These are phyloP conservation scores for Trichoderma sp. DNA, from an alignment of 2,329 filamentous ascomycete species.

Conservation along the genomic window DNA sequence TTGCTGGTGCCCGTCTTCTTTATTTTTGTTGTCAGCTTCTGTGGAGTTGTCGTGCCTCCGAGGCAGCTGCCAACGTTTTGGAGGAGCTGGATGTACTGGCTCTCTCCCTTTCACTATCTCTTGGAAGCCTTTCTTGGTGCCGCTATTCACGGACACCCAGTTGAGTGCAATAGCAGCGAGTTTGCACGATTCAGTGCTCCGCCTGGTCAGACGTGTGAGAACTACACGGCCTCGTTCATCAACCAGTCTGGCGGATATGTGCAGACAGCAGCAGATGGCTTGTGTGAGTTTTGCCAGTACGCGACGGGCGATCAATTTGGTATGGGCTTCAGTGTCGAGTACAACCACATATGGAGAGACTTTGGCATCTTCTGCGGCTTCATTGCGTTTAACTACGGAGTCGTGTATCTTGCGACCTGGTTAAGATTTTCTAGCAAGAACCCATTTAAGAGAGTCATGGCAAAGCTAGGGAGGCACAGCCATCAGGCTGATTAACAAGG, in stretches of 20 bases:
- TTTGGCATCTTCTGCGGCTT: slow-evolving; percentile 64
- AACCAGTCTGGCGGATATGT: slow-evolving; percentile 59
- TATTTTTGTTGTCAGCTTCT: slow-evolving; percentile 67
- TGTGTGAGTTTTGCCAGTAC: slow-evolving; percentile 65
- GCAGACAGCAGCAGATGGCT: slow-evolving; percentile 48
- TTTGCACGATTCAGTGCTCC: slow-evolving; percentile 60
- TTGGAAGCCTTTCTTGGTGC: slow-evolving; percentile 59
- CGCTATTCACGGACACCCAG: slow-evolving; percentile 51
- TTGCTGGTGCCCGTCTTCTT: slow-evolving; percentile 67
- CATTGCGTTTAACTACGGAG: slow-evolving; percentile 58
- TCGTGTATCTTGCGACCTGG: slow-evolving; percentile 41
- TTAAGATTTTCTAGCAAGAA: slow-evolving; percentile 40
- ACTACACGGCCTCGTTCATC: slow-evolving; percentile 56
- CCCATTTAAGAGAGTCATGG: slow-evolving; percentile 28
- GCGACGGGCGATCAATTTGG: slow-evolving; percentile 59
- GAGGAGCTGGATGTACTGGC: slow-evolving; percentile 62
- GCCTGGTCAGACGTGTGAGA: slow-evolving; percentile 54
- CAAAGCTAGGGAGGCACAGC: neutral
- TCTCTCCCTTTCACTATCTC: slow-evolving; percentile 66
- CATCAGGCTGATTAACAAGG: neutral
- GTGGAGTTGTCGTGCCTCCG: slow-evolving; percentile 65
- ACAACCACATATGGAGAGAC: slow-evolving; percentile 60
- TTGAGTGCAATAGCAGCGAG: slow-evolving; percentile 55
- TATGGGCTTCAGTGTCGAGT: slow-evolving; percentile 56
- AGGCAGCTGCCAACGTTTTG: slow-evolving; percentile 59